Evolutionary conservation across 352 stramenopile genomes (phyloP), one percentile per base, ranked within the genome.

Genomic region (Phytophthora boehmeriae): DNA sequence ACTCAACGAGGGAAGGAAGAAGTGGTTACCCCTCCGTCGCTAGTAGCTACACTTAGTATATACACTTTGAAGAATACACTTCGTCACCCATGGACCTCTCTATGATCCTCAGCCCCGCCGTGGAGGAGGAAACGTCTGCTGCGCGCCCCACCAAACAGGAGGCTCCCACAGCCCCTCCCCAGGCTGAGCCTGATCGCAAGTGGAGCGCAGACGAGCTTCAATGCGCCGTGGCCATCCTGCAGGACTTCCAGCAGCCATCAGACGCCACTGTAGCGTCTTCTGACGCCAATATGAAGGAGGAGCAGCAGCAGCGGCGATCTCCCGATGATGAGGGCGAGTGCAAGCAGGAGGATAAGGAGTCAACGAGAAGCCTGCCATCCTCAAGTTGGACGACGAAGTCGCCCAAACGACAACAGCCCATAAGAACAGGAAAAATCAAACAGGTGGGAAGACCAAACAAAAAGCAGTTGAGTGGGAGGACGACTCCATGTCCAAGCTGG

Each of bases 181-280:
- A 20, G 30, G 43, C 17, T 25, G 55, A 54, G 39, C 44, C 52
- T 25, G 67, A 56, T 9, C 59, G 44, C 46, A 69, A 68, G 25
- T 86, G 73, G 74, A 83, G 70, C 43, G 42, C 70, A 19, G 72
- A 83, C 53, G 80, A 88, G 59, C 75, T 86, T 59, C 76, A 78
- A 46, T 84, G 72, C 62, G 78, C 78, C 47, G 80, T 90, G 41
- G 67, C 73, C 49, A 86, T 89, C 63, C 71, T 88, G 25, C 78
- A 84, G 57, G 81, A 88, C 65, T 85, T 88, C 49, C 78, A 84
- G 42, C 46, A 75, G 43, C 64, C 69, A 25, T 47, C 52, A 14
- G 45, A 1, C 32, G 43, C 63, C 17, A 30, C 43, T 9, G 19
- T 50, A 17, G 28, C 32, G 32, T 3, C 47, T 35, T 59, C 61